Conservation (phyloP, 2,329 filamentous ascomycete genomes). For the Botrytis fragariae region DNA sequence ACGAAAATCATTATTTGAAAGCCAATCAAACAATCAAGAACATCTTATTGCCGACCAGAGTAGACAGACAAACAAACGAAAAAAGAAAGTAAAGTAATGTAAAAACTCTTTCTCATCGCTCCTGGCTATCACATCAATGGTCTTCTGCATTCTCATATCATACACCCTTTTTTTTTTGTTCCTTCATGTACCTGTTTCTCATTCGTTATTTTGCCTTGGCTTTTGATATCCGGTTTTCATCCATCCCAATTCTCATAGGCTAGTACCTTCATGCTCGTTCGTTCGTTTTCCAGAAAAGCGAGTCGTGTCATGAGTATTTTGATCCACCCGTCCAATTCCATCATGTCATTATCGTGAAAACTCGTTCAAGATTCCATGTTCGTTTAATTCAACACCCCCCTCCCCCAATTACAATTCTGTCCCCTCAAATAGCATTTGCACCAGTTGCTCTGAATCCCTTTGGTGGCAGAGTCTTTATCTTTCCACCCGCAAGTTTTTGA, state of each 20-base stretch:
- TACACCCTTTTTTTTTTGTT: conserved; percentile 1
- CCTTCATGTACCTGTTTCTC: neutral
- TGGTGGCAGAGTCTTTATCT: conserved; percentile 13
- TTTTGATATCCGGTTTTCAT: neutral
- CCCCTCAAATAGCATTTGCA: conserved; percentile 15
- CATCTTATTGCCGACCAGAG: neutral
- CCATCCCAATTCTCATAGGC: neutral
- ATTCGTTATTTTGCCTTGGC: neutral
- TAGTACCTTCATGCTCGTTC: neutral
- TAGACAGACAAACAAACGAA: neutral
- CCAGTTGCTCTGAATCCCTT: conserved; percentile 24
- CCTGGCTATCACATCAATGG: neutral
- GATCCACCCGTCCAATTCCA: neutral
- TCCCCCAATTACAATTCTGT: neutral
- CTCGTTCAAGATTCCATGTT: neutral
- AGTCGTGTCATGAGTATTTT: neutral
- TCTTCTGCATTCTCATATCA: neutral
- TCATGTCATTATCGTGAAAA: conserved; percentile 12
- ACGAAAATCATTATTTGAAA: neutral
- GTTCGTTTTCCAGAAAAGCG: neutral
- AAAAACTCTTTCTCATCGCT: neutral
- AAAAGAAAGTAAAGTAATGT: neutral
- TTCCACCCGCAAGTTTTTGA: conserved; percentile 27
- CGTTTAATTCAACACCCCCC: neutral
- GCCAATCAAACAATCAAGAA: neutral